Percentiles rank a stretch among this genome's conserved stretches.
These are phyloP conservation scores for Wakefieldia striispora DNA, from an alignment of 768 basidiomycete species.

Conservation along the genomic window DNA sequence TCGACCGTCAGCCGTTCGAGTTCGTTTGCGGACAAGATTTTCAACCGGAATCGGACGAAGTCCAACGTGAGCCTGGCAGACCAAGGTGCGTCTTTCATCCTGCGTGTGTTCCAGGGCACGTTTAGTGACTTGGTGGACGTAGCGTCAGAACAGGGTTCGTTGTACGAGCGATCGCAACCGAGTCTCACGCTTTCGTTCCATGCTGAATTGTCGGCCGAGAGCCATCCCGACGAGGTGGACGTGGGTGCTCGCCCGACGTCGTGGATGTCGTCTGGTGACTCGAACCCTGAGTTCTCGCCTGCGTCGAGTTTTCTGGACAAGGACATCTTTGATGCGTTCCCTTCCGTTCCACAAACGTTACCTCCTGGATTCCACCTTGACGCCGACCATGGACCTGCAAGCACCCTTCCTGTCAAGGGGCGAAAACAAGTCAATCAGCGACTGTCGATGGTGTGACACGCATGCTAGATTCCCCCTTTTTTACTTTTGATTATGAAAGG, in stretches of 20 bases:
- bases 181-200: constrained; percentile 22
- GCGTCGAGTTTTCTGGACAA: constrained; percentile 44
- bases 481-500: background rate
- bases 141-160: constrained; percentile 26
- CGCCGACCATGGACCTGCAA: constrained; percentile 14
- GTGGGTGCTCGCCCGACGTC: constrained; percentile 37
- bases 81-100: constrained; percentile 38
- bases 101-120: background rate
- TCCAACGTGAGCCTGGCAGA: constrained; percentile 47
- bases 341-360: constrained; percentile 57
- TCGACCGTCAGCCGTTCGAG: constrained; percentile 45
- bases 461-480: constrained; percentile 9
- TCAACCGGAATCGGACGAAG: constrained; percentile 51
- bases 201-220: constrained; percentile 16
- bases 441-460: constrained; percentile 22
- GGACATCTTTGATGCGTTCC: constrained; percentile 69
- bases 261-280: constrained; percentile 46
- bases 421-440: constrained; percentile 26
- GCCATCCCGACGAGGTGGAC: constrained; percentile 14
- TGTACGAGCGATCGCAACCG: constrained; percentile 27
- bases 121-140: background rate
- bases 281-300: constrained; percentile 41
- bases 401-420: constrained; percentile 27
- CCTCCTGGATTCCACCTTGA: constrained; percentile 32
- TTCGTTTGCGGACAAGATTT: constrained; percentile 63